A percentile compares a stretch with the other conserved stretches of the same genome.
These are phyloP conservation scores for Dactylis glomerata DNA, from an alignment of 176 grass and related monocot species.

Conservation along the genomic window DNA sequence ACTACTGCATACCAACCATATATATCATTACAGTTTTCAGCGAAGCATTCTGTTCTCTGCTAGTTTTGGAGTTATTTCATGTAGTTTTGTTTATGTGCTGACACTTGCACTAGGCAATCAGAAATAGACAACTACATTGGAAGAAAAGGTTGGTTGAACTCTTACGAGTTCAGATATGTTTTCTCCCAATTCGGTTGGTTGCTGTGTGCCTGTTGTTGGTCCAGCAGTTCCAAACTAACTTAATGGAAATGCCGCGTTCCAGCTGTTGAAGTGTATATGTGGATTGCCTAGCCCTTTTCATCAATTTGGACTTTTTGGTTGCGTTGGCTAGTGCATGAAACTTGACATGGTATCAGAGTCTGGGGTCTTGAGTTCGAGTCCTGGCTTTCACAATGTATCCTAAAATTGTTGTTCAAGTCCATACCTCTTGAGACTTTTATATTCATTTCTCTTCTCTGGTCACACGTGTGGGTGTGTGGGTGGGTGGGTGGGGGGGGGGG, in stretches of 20 bases:
- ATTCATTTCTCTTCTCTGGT: too few relatives aligned
- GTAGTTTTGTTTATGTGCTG: constrained; percentile 3
- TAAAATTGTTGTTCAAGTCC: too few relatives aligned
- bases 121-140: background rate
- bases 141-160: background rate
- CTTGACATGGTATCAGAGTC: too few relatives aligned
- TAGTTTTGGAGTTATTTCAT: constrained; percentile 19
- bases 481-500: too few relatives aligned
- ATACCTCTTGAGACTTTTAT: too few relatives aligned
- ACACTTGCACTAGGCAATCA: background rate
- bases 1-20: background rate
- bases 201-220: background rate
- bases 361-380: too few relatives aligned
- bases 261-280: too few relatives aligned
- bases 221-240: background rate
- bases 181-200: background rate
- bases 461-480: too few relatives aligned
- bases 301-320: too few relatives aligned
- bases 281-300: too few relatives aligned
- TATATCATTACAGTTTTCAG: background rate
- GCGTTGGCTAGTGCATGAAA: too few relatives aligned
- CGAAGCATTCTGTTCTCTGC: background rate
- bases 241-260: background rate
- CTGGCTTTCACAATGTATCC: too few relatives aligned
- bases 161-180: background rate